phyloP scores from a whole-genome alignment of 495 filamentous ascomycete species.

The Penicillium soppii region DNA sequence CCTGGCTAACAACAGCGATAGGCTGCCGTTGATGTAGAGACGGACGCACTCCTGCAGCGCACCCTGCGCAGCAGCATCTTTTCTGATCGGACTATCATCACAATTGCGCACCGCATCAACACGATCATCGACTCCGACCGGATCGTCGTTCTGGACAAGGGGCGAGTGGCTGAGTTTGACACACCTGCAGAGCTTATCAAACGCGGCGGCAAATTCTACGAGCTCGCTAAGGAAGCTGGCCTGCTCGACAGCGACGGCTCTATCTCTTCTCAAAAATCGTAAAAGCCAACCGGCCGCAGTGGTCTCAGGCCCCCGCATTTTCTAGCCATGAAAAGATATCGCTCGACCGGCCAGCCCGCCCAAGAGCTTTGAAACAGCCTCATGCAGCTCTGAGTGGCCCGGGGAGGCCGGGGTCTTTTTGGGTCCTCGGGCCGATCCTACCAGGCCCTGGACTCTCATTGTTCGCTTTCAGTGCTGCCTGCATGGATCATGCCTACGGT shows the following conservation, averaged over 20 bases:
- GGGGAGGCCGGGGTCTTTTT: slow-evolving; percentile 19
- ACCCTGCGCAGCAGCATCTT: slow-evolving; percentile 62
- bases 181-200: slow-evolving; percentile 55
- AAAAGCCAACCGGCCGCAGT: slow-evolving; percentile 16
- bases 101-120: slow-evolving; percentile 96
- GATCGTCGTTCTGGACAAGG: slow-evolving; percentile 81
- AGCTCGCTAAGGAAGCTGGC: slow-evolving; percentile 56
- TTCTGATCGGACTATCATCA: slow-evolving; percentile 91
- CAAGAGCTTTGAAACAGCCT: slow-evolving; percentile 5
- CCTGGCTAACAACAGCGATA: slow-evolving; percentile 26
- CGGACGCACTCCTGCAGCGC: slow-evolving; percentile 75
- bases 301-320: slow-evolving; percentile 12
- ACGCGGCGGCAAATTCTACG: slow-evolving; percentile 52
- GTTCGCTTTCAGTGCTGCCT: slow-evolving; percentile 9
- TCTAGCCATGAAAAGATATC: neutral
- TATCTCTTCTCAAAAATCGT: slow-evolving; percentile 21
- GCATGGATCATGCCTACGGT: slow-evolving; percentile 17
- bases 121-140: slow-evolving; percentile 92
- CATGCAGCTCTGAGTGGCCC: slow-evolving; percentile 21
- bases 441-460: slow-evolving; percentile 10
- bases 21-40: slow-evolving; percentile 94
- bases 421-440: slow-evolving; percentile 18
- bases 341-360: slow-evolving; percentile 10
- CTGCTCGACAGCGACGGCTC: slow-evolving; percentile 49
- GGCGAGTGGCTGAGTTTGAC: slow-evolving; percentile 59